Evolutionary conservation across 345 rosid species (phyloP).

Genomic region (Eutrema heterophyllum): DNA sequence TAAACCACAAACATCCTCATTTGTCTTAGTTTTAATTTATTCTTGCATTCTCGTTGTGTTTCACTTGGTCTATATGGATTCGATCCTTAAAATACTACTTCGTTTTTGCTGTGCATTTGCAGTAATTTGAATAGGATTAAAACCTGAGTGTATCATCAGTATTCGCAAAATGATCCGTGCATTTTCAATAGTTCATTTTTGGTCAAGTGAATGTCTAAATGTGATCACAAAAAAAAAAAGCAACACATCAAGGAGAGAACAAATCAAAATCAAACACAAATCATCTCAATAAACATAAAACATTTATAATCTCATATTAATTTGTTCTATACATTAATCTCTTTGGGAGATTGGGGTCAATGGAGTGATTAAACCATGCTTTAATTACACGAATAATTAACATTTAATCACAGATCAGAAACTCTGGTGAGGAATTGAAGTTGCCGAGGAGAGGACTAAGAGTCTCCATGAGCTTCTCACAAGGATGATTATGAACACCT

Average conservation of each 20-base stretch:
- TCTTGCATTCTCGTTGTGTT: no score
- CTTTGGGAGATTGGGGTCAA: slow-evolving; percentile 13
- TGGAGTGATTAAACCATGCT: neutral
- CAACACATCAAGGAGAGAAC: neutral
- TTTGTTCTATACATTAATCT: slow-evolving; percentile 14
- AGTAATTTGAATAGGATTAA: no score
- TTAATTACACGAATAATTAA: neutral
- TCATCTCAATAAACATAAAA: slow-evolving; percentile 3
- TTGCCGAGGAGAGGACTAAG: slow-evolving; percentile 85
- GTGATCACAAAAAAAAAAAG: no score
- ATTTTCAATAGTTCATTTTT: no score
- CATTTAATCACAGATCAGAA: slow-evolving; percentile 20
- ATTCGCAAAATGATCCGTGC: no score
- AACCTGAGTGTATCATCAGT: no score
- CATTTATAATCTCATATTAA: neutral
- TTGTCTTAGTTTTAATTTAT: no score
- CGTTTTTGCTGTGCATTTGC: no score
- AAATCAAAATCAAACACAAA: neutral
- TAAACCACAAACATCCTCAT: no score
- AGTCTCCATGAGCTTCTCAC: slow-evolving; percentile 90
- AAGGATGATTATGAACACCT: slow-evolving; percentile 55
- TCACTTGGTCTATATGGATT: no score
- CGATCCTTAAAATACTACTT: no score
- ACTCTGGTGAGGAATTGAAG: slow-evolving; percentile 71
- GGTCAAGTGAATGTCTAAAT: no score